A percentile compares a stretch with the other conserved stretches of the same genome.
phyloP scores from a whole-genome alignment of 768 basidiomycete species.

The Zangia roseola region DNA sequence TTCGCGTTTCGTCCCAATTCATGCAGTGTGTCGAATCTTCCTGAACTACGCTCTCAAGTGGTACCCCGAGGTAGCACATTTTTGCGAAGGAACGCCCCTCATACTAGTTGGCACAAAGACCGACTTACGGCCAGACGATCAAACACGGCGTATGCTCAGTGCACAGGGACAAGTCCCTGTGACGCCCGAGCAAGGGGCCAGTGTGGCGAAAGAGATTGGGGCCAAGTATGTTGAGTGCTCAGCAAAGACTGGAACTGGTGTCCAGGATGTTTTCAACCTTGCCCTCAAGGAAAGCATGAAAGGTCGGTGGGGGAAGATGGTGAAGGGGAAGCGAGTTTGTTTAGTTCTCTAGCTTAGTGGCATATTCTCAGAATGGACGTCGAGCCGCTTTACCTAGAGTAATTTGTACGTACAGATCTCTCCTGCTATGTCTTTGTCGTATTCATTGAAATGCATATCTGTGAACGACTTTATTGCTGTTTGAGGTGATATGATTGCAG shows the following conservation, averaged over 20 bases:
- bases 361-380: slow-evolving; percentile 11
- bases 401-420: slow-evolving; percentile 33
- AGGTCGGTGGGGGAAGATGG: slow-evolving; percentile 71
- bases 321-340: slow-evolving; percentile 63
- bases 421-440: slow-evolving; percentile 20
- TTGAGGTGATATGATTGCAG: slow-evolving; percentile 25
- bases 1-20: slow-evolving; percentile 30
- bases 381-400: slow-evolving; percentile 14
- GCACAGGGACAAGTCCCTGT: slow-evolving; percentile 88
- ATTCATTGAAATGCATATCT: slow-evolving; percentile 8
- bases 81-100: slow-evolving; percentile 85
- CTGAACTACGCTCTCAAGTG: slow-evolving; percentile 51
- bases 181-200: slow-evolving; percentile 74
- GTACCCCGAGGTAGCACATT: slow-evolving; percentile 91
- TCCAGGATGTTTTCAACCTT: slow-evolving; percentile 87
- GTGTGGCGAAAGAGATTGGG: slow-evolving; percentile 91
- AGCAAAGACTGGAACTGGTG: slow-evolving; percentile 86
- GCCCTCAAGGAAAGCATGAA: slow-evolving; percentile 90
- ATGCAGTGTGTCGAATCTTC: background rate
- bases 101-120: slow-evolving; percentile 94
- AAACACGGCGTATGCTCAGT: slow-evolving; percentile 81
- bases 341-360: slow-evolving; percentile 45
- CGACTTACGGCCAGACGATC: slow-evolving; percentile 84
- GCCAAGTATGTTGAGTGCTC: slow-evolving; percentile 93
- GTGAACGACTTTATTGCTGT: slow-evolving; percentile 16